These are phyloP conservation scores for Fusarium udum DNA, from an alignment of 2,329 filamentous ascomycete genomes.

Conservation along the genomic window DNA sequence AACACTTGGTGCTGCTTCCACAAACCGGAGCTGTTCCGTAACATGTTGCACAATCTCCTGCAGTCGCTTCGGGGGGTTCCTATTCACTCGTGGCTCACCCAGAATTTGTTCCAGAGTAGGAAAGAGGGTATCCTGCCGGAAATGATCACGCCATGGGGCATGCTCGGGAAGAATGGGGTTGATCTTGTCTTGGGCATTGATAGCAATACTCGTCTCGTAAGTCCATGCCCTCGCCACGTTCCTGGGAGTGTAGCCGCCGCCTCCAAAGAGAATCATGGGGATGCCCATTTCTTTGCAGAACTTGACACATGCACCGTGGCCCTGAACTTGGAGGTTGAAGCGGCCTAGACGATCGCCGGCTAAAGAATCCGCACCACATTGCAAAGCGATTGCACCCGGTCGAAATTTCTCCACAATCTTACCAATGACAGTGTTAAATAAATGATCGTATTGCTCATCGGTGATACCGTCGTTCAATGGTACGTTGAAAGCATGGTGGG, in stretches of 20 bases:
- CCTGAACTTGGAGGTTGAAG: conserved; percentile 96
- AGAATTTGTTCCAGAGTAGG: conserved; percentile 81
- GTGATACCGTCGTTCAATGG: conserved; percentile 91
- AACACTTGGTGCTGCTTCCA: conserved; percentile 85
- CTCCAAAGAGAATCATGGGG: conserved; percentile 90
- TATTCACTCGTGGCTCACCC: conserved; percentile 76
- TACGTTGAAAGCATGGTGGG: conserved; percentile 90
- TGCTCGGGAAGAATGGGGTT: conserved; percentile 78
- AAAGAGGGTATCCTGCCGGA: conserved; percentile 87
- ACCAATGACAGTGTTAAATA: conserved; percentile 85
- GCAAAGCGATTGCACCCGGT: conserved; percentile 90
- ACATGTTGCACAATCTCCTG: conserved; percentile 80
- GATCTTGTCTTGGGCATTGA: conserved; percentile 77
- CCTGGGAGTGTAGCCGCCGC: conserved; percentile 93
- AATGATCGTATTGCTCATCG: conserved; percentile 84
- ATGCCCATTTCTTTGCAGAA: conserved; percentile 84
- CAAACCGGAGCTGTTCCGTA: conserved; percentile 85
- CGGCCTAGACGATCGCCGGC: conserved; percentile 92
- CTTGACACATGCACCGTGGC: conserved; percentile 89
- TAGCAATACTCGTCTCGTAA: conserved; percentile 92
- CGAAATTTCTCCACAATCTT: conserved; percentile 83
- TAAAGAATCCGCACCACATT: conserved; percentile 94
- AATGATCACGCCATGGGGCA: conserved; percentile 87
- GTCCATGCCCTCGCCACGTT: conserved; percentile 98
- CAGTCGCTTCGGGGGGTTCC: conserved; percentile 80